Evolutionary conservation across 2,329 filamentous ascomycete species (phyloP), one percentile per base, ranked within the genome.

Genomic region (Calonectria montana): DNA sequence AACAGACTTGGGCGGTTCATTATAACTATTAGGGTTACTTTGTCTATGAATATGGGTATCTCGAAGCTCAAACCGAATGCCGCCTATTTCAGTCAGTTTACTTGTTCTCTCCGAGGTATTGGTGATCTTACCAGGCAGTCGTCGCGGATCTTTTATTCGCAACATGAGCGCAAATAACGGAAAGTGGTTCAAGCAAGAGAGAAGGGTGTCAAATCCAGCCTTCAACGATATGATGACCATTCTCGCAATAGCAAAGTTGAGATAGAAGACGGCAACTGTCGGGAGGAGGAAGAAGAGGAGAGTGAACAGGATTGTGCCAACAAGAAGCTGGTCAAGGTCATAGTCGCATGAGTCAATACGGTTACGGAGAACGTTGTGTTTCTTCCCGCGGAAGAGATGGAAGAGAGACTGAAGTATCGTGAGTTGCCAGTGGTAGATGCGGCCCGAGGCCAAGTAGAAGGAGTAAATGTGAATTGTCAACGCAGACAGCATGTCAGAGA

Each of bases 281-380:
- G 97, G 97, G 4, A 99, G 87, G 18, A 99, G 88, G 82, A 98
- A 99, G 85, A 97, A 97, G 1, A 99, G 89, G 9, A 99, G 87
- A 0, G 97, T 98, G 81, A 99, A 99, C 23, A 99, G 87, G 71
- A 99, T 98, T 1, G 97, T 99, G 72, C 97, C 97, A 9, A 99
- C 92, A 8, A 99, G 91, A 4, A 99, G 90, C 84, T 99, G 97
- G 81, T 99, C 97, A 27, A 99, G 90, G 81, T 98, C 97, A 84
- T 99, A 99, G 85, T 98, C 97, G 87, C 97, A 99, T 57, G 96
- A 98, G 82, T 99, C 97, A 79, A 99, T 98, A 84, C 97, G 95
- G 81, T 98, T 98, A 73, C 97, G 94, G 25, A 99, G 90, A 18
- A 99, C 93, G 77, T 99, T 99, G 81, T 97, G 94, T 83, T 99